Base-by-base conservation (phyloP, 2,329 filamentous ascomycete species). In the Dactylellina leptospora region DNA sequence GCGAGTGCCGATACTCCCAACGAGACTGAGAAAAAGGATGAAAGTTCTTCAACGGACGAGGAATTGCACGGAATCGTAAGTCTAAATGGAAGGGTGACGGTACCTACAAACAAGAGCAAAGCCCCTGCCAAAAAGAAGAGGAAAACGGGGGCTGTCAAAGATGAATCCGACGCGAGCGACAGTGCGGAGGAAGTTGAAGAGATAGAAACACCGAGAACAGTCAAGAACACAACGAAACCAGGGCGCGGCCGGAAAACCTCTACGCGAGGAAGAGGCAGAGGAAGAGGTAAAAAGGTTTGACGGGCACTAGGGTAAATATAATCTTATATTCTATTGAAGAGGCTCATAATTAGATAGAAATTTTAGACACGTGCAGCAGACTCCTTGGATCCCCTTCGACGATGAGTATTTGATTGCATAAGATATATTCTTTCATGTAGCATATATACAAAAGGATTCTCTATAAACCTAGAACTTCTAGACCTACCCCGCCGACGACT, bases 1-100 rank as follows among this genome's bases (percentile, higher is more conserved):
- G 71, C 45, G 77, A 75, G 40, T 75, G 76, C 47, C 28, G n/a
- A n/a, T n/a, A n/a, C n/a, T n/a, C n/a, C n/a, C n/a, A 36, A 71
- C 16, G 51, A 9, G 4, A 76, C 64, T 48, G 75, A 40, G 18
- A 40, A 40, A 10, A 74, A 54, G n/a, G 53, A 68, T 18, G 72
- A 74, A 22, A 75, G 68, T 28, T 72, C 68, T 13, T 72, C 68
- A 3, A 60, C 59, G 8, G 68, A 64, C 16, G 68, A 72, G 18
- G 68, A 72, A 18, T 3, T 60, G 23, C 53, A 64, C 22, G 68
- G 68, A 3, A 63, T 72, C 25, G 59, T 72, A 5, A 72, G 68
- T 9, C 47, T 72, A 25, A 72, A 72, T 54, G 68, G 68, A 6
- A 59, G 59, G 9, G 68, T 72, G 9, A 63, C 47, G 23, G 51